Evolutionary conservation across 495 filamentous ascomycete genomes (phyloP).

Genomic region (Aspergillus asperescens): DNA sequence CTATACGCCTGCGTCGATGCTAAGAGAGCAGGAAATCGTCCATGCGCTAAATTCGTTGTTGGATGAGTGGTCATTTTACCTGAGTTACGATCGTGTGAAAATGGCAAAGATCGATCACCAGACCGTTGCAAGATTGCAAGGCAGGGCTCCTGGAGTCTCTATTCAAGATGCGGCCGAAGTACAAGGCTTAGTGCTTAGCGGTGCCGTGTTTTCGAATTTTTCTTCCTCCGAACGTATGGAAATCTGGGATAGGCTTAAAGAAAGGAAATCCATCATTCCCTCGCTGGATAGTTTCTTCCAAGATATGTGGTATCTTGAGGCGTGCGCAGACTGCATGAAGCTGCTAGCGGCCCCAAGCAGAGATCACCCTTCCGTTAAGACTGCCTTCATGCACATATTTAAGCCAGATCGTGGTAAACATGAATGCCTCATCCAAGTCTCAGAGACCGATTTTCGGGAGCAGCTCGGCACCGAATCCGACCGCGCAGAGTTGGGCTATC

Average conservation of each 20-base stretch:
- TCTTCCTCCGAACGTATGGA: constrained; percentile 11
- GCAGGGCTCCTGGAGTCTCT: constrained; percentile 9
- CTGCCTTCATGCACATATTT: constrained; percentile 4
- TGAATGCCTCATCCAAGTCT: constrained; percentile 19
- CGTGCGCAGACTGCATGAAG: constrained; percentile 25
- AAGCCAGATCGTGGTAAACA: neutral
- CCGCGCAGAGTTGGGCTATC: constrained; percentile 15
- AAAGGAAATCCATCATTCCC: constrained; percentile 9
- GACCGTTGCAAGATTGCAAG: constrained; percentile 12
- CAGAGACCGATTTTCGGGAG: constrained; percentile 16
- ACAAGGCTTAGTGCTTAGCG: constrained; percentile 12
- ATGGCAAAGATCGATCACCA: constrained; percentile 9
- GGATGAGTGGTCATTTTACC: neutral
- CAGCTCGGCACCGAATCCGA: constrained; percentile 9
- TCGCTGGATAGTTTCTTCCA: constrained; percentile 29
- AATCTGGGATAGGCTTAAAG: constrained; percentile 17
- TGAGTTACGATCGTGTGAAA: constrained; percentile 4
- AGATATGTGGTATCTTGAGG: constrained; percentile 29
- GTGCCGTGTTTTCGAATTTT: constrained; percentile 19
- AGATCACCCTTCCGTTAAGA: constrained; percentile 17
- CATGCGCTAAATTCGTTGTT: neutral
- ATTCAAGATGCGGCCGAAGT: constrained; percentile 3
- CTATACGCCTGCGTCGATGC: neutral
- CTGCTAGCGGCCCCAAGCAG: constrained; percentile 16
- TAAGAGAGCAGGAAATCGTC: neutral